A percentile compares a stretch with the other conserved stretches of the same genome.
Evolutionary conservation across 257 asterid genomes (phyloP).

Genomic region (Capsicum baccatum): DNA sequence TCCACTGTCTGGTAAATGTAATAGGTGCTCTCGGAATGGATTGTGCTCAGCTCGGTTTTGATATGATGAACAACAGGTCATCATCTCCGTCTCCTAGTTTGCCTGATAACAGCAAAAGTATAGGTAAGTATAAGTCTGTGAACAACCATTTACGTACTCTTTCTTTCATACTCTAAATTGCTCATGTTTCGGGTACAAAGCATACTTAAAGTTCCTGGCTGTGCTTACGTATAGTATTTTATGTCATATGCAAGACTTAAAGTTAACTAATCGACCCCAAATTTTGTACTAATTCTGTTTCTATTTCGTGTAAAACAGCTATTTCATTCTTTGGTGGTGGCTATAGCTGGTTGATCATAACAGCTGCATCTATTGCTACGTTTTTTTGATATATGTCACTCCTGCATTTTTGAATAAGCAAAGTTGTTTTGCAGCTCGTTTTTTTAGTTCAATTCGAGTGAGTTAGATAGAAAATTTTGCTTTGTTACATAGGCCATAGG

Average conservation of each 20-base stretch:
- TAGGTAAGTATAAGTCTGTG: slow-evolving; percentile 39
- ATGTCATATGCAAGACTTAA: neutral
- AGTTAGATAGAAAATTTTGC: neutral
- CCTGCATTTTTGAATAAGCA: slow-evolving; percentile 28
- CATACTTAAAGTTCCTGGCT: neutral
- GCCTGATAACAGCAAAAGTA: slow-evolving; percentile 33
- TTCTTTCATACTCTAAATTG: neutral
- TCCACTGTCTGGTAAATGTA: neutral
- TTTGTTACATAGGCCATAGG: neutral
- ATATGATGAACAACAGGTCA: slow-evolving; percentile 42
- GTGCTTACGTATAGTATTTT: neutral
- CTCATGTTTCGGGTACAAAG: neutral
- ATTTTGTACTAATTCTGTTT: neutral
- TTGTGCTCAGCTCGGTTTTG: slow-evolving; percentile 53
- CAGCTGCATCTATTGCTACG: slow-evolving; percentile 44
- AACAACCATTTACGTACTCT: neutral
- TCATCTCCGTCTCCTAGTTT: slow-evolving; percentile 42
- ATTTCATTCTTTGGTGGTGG: slow-evolving; percentile 39
- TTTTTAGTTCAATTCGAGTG: neutral
- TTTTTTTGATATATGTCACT: slow-evolving; percentile 29
- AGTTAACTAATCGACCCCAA: neutral
- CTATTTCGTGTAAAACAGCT: slow-evolving; percentile 30
- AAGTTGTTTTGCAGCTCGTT: slow-evolving; percentile 9
- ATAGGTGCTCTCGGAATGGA: slow-evolving; percentile 69
- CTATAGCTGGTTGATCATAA: slow-evolving; percentile 44